These are phyloP conservation scores for Candida dajiaensis DNA, from an alignment of 805 yeast species.

Conservation along the genomic window DNA sequence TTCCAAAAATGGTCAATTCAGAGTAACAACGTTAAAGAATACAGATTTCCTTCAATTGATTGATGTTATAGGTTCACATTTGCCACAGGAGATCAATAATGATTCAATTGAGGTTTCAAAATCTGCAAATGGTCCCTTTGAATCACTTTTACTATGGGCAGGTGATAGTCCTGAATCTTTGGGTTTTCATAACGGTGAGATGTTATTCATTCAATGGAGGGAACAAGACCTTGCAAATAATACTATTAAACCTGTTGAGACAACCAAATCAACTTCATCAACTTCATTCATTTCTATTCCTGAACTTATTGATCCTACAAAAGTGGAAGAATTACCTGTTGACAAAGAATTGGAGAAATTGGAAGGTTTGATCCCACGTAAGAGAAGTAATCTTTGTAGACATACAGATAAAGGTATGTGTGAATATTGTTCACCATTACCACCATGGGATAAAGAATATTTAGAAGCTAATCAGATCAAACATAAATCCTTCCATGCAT, in stretches of 20 bases:
- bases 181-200: constrained; percentile 44
- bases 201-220: constrained; percentile 30
- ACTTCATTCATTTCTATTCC: constrained; percentile 2
- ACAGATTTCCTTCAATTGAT: not conserved
- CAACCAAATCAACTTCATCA: not conserved
- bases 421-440: constrained; percentile 91
- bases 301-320: constrained; percentile 12
- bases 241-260: not conserved
- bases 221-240: not conserved
- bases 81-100: not conserved
- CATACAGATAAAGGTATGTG: constrained; percentile 97
- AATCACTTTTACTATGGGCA: constrained; percentile 18
- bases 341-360: constrained; percentile 62
- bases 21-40: not conserved
- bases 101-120: not conserved
- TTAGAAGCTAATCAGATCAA: constrained; percentile 72
- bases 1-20: not conserved
- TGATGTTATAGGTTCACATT: not conserved
- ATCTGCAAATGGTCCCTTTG: constrained; percentile 23
- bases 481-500: constrained; percentile 82
- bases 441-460: constrained; percentile 87
- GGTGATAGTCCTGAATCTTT: constrained; percentile 30
- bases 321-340: constrained; percentile 50
- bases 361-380: constrained; percentile 69
- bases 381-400: constrained; percentile 59